Evolutionary conservation across 345 rosid genomes (phyloP).

Genomic region (Brassica napus): DNA sequence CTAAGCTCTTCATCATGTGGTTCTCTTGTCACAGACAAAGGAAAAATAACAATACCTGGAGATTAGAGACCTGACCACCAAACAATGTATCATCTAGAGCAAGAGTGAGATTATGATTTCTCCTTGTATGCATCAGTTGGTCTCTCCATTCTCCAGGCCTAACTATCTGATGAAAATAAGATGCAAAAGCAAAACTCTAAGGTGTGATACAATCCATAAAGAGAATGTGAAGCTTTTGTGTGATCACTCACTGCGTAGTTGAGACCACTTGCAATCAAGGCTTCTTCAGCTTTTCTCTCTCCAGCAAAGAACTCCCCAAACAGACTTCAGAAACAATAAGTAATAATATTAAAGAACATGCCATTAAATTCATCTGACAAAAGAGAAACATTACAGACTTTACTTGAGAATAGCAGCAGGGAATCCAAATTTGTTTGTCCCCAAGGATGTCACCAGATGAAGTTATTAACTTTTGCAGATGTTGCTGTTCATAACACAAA

Average conservation of each 20-base stretch:
- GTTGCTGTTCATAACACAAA: slow-evolving; percentile 56
- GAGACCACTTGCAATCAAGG: slow-evolving; percentile 81
- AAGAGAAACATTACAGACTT: slow-evolving; percentile 35
- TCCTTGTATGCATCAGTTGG: slow-evolving; percentile 93
- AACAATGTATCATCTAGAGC: slow-evolving; percentile 83
- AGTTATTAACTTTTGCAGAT: slow-evolving; percentile 72
- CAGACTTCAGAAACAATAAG: slow-evolving; percentile 51
- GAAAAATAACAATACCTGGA: slow-evolving; percentile 60
- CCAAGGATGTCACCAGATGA: slow-evolving; percentile 94
- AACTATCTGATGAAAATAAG: slow-evolving; percentile 72
- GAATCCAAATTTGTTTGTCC: slow-evolving; percentile 91
- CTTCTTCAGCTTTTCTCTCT: slow-evolving; percentile 97
- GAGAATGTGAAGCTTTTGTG: not conserved
- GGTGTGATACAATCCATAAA: slow-evolving; percentile 23
- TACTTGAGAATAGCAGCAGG: slow-evolving; percentile 98
- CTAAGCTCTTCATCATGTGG: too few species aligned
- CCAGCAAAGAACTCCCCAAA: slow-evolving; percentile 99
- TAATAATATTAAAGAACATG: too few species aligned
- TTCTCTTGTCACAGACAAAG: too few species aligned
- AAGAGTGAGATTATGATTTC: slow-evolving; percentile 84
- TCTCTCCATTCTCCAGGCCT: slow-evolving; percentile 99
- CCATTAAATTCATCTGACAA: not conserved
- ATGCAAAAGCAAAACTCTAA: slow-evolving; percentile 36
- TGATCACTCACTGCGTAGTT: slow-evolving; percentile 81
- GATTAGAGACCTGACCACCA: slow-evolving; percentile 96